Evolutionary conservation across 331 rosid genomes (phyloP).

Genomic region (Malus hybrid): DNA sequence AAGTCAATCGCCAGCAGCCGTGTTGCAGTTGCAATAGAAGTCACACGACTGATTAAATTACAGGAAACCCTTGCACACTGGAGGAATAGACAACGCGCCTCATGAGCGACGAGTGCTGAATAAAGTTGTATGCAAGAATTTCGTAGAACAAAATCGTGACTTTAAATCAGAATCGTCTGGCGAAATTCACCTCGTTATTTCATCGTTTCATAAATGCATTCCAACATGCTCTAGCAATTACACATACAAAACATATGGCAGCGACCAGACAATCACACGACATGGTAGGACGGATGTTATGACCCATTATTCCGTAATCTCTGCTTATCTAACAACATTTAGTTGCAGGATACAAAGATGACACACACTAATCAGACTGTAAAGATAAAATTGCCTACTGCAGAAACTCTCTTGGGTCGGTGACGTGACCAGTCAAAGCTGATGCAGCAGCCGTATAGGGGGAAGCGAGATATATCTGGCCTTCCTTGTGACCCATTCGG

Average conservation of each 20-base stretch:
- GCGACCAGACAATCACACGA: not conserved
- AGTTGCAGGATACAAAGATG: slow-evolving; percentile 17
- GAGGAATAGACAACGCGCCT: no score
- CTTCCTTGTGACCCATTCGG: slow-evolving; percentile 96
- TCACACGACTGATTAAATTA: no score
- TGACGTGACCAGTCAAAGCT: slow-evolving; percentile 88
- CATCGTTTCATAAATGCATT: not conserved
- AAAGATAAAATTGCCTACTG: slow-evolving; percentile 23
- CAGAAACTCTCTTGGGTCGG: slow-evolving; percentile 94
- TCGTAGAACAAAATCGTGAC: not conserved
- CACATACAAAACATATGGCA: not conserved
- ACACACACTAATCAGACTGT: not conserved
- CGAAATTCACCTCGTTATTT: not conserved
- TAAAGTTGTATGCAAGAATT: not conserved
- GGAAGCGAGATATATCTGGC: slow-evolving; percentile 85
- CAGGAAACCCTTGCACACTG: no score
- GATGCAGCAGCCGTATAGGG: slow-evolving; percentile 97
- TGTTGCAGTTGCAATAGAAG: no score
- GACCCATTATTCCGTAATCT: not conserved
- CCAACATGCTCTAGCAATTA: not conserved
- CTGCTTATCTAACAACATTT: not conserved
- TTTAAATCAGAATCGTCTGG: not conserved
- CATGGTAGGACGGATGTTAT: not conserved
- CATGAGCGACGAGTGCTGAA: no score
- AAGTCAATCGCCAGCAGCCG: no score